Conservation (phyloP, 2,329 filamentous ascomycete species). For the Colletotrichum agaves region DNA sequence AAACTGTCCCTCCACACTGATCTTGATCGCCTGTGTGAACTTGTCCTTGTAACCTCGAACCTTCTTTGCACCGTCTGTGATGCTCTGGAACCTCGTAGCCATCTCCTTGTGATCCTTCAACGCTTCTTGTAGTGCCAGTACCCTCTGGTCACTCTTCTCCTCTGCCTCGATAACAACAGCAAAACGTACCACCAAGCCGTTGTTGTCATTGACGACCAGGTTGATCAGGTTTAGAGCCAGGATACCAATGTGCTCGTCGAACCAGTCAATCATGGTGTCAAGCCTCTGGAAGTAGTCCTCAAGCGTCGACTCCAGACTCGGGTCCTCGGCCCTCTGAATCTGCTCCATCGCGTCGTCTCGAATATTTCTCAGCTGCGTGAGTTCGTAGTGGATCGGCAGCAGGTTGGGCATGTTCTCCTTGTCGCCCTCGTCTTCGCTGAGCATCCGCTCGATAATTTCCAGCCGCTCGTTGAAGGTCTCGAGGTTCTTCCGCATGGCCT, state of each 20-base stretch:
- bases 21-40: slow-evolving; percentile 83
- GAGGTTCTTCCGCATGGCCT: slow-evolving; percentile 91
- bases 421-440: slow-evolving; percentile 86
- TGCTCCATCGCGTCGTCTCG: slow-evolving; percentile 97
- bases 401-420: slow-evolving; percentile 92
- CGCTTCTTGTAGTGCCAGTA: slow-evolving; percentile 91
- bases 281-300: slow-evolving; percentile 90
- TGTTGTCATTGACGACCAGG: slow-evolving; percentile 86
- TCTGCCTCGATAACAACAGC: slow-evolving; percentile 94
- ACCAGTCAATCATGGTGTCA: slow-evolving; percentile 90
- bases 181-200: slow-evolving; percentile 88
- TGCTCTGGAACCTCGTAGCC: slow-evolving; percentile 91
- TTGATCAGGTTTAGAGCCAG: slow-evolving; percentile 91
- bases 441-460: slow-evolving; percentile 78
- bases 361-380: slow-evolving; percentile 92
- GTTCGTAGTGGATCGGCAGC: slow-evolving; percentile 87
- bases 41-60: slow-evolving; percentile 97
- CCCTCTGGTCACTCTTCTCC: slow-evolving; percentile 94
- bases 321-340: slow-evolving; percentile 81
- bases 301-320: slow-evolving; percentile 81
- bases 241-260: slow-evolving; percentile 92
- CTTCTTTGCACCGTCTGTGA: slow-evolving; percentile 91
- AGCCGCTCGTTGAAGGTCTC: slow-evolving; percentile 87
- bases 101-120: slow-evolving; percentile 96
- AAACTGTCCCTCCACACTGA: slow-evolving; percentile 80